Base-by-base conservation (phyloP, 768 basidiomycete species). In the Psilocybe subaeruginosa region DNA sequence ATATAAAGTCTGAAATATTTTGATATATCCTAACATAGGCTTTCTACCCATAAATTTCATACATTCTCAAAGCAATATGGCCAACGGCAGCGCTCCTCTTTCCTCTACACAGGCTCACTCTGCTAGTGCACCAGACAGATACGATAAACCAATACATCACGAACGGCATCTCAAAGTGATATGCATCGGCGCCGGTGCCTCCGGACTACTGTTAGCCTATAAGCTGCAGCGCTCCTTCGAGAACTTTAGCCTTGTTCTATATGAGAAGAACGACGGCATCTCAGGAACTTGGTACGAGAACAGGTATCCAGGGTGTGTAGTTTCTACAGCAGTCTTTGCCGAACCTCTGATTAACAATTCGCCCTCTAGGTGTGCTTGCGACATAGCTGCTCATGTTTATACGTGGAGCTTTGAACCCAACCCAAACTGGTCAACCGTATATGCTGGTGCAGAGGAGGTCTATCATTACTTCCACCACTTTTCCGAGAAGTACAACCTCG, bases 281-380 rank as follows among this genome's bases (percentile, higher is more conserved):
- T 66, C 66, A 1, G 74, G 75, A 50, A 77, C 75, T 5, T 76
- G 76, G 76, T 68, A 67, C 30, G 76, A 75, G 57, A 77, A 77
- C 54, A 71, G 64, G 50, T 77, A 77, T 64, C 76, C 76, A 12
- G 74, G 74, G 73, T 73, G 47, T 1, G 65, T 43, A 14, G 48
- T 23, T 23, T 23, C 23, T 23, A 23, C 57, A 41, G 31, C 53
- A 2, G 11, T n/a, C 12, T 11, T 41, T 48, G 3, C 11, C 16
- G 11, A 3, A 8, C 46, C 41, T 5, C 41, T 48, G 6, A 59
- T 5, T n/a, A 37, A 17, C 30, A 35, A 5, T 33, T 9, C 12
- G 17, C 41, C 8, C 12, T 16, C 27, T 16, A 66, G 66, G 4
- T 66, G 66, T 29, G 66, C 66, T 5, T 66, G 66, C 35, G 76